Percentiles rank a stretch among this genome's conserved stretches.
Evolutionary conservation across 805 yeast genomes (phyloP).

Genomic region (Cyberlindnera samutprakarnensis): DNA sequence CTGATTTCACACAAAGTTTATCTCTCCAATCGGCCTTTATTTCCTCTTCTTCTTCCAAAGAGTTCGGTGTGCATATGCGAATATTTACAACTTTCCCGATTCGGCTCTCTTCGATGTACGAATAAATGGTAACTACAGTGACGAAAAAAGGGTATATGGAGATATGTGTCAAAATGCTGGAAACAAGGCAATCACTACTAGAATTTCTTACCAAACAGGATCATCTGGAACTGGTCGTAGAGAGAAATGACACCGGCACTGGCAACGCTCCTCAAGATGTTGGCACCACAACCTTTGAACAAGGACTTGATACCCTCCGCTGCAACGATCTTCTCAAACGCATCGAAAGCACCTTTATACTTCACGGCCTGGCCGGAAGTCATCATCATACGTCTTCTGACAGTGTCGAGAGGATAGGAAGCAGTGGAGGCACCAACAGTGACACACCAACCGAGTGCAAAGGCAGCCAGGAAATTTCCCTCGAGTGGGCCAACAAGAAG

Average conservation of each 20-base stretch:
- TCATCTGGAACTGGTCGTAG: conserved; percentile 89
- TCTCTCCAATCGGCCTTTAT: no score
- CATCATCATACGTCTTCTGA: conserved; percentile 99
- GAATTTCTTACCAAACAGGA: conserved; percentile 69
- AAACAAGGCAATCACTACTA: no score
- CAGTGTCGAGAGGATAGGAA: conserved; percentile 94
- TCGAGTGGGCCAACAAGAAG: conserved; percentile 85
- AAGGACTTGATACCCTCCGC: conserved; percentile 84
- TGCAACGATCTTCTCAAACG: conserved; percentile 79
- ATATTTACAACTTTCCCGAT: no score
- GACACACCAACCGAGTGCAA: conserved; percentile 92
- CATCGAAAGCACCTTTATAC: conserved; percentile 87
- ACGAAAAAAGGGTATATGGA: no score
- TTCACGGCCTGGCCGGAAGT: conserved; percentile 96
- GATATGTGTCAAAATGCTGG: no score
- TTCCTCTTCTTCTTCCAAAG: no score
- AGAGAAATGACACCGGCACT: conserved; percentile 96
- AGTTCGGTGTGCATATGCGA: no score
- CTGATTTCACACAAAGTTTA: no score
- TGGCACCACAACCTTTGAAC: conserved; percentile 98
- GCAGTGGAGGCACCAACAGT: conserved; percentile 96
- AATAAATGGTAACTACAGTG: no score
- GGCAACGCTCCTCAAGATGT: conserved; percentile 97
- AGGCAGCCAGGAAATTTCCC: conserved; percentile 86
- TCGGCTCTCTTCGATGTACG: no score